These are phyloP conservation scores for Ophiognomonia clavigignenti-juglandacearum DNA, from an alignment of 2,329 filamentous ascomycete species.

Conservation along the genomic window DNA sequence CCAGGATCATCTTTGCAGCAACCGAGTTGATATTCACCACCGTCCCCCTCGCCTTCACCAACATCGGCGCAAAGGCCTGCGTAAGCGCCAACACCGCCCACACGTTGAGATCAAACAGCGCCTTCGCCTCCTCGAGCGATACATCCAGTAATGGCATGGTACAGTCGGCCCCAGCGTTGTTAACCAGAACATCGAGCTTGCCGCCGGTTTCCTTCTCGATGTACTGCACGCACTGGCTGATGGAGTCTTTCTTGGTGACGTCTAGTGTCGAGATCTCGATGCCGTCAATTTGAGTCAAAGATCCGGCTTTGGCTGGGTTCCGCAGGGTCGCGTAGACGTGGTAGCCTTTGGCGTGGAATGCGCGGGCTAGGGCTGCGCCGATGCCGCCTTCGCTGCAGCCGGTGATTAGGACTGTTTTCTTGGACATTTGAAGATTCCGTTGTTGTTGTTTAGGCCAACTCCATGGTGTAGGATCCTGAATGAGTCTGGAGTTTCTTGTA, in stretches of 20 bases:
- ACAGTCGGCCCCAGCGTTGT: constrained; percentile 36
- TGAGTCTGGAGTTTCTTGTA: no score
- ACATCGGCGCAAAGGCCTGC: constrained; percentile 30
- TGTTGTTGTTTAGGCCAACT: not conserved
- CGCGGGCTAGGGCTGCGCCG: constrained; percentile 26
- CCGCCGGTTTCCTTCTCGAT: constrained; percentile 25
- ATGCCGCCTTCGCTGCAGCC: constrained; percentile 30
- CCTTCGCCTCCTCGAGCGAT: constrained; percentile 27
- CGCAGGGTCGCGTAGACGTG: constrained; percentile 27
- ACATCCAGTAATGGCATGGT: constrained; percentile 32
- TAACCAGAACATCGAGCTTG: constrained; percentile 33
- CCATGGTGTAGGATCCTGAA: no score
- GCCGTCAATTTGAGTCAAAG: not conserved
- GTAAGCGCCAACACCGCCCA: constrained; percentile 31
- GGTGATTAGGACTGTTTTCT: constrained; percentile 27
- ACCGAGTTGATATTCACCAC: constrained; percentile 21
- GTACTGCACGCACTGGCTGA: constrained; percentile 16
- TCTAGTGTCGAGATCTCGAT: constrained; percentile 26
- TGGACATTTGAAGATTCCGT: not conserved
- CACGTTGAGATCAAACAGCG: constrained; percentile 36
- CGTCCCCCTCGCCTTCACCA: constrained; percentile 23
- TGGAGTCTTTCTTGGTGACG: constrained; percentile 22
- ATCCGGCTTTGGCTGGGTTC: constrained; percentile 20
- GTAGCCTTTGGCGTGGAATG: constrained; percentile 23
- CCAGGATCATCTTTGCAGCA: constrained; percentile 6